Evolutionary conservation across 345 rosid species (phyloP).

Genomic region (Sonneratia caseolaris): DNA sequence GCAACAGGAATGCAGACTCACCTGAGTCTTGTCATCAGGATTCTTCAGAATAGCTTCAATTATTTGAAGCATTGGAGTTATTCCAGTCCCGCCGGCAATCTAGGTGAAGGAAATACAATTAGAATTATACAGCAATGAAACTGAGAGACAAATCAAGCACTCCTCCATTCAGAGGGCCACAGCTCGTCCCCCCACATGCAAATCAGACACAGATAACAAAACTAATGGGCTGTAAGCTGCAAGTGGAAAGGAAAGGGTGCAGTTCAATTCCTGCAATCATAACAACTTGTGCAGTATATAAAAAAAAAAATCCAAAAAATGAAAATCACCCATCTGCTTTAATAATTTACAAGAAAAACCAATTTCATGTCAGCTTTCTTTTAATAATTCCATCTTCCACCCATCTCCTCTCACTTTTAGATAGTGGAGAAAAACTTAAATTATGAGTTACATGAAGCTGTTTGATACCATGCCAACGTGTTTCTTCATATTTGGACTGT

Average conservation of each 20-base stretch:
- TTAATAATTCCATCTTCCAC: neutral
- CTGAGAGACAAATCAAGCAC: too few species aligned
- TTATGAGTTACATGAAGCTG: neutral
- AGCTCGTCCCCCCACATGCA: too few species aligned
- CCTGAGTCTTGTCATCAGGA: slow-evolving; percentile 89
- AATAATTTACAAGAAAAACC: neutral
- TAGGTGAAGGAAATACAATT: slow-evolving; percentile 10
- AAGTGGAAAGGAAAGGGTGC: neutral
- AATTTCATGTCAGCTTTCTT: neutral
- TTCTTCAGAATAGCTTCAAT: slow-evolving; percentile 83
- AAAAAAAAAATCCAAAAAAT: too few species aligned
- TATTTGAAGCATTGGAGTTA: slow-evolving; percentile 96
- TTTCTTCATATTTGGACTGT: slow-evolving; percentile 91
- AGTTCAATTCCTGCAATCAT: neutral
- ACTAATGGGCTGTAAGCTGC: too few species aligned
- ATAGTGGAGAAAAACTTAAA: too few species aligned
- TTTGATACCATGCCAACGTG: slow-evolving; percentile 86
- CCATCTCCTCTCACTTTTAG: too few species aligned
- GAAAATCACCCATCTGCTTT: too few species aligned
- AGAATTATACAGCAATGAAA: neutral
- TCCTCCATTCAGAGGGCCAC: too few species aligned
- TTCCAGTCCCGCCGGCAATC: slow-evolving; percentile 97
- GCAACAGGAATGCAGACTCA: slow-evolving; percentile 4
- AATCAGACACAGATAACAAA: too few species aligned
- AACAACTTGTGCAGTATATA: neutral